Base-by-base conservation (phyloP, 768 basidiomycete species). In the Leccinum rimulosum region DNA sequence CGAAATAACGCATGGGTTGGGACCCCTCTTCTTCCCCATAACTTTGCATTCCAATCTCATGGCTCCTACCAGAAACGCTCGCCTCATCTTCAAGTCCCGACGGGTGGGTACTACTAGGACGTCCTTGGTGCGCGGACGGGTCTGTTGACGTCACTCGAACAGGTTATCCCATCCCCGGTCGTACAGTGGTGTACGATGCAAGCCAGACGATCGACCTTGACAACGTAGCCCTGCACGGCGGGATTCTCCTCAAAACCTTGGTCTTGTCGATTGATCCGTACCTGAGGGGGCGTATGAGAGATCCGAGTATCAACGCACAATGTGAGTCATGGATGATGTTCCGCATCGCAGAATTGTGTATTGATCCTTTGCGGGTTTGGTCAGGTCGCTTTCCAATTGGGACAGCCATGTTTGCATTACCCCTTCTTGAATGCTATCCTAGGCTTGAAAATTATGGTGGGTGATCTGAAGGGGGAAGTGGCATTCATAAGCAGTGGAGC, bases 161-260 rank as follows among this genome's bases (percentile, higher is more conserved):
- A 64, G 79, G 70, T 8, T 79, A 71, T 54, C 80, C 80, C 15
- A 27, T 71, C 65, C 71, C 76, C 6, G 80, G 80, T 47, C 75
- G 80, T 59, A 80, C 79, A 6, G 74, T 77, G n/a, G 69, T 79
- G 1, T 78, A 81, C 63, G 82, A 84, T 61, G 68, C 64, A 28
- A 74, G 72, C 0, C 67, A 77, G 54, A 77, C 71, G 3, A 83
- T 86, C 66, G 83, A 85, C 63, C 68, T 79, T 31, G 80, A 83
- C 15, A 77, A 65, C 22, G 77, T 74, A 1, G 65, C 75, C 4
- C 66, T 83, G 28, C 66, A 77, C 31, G 80, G 80, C 2, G 81
- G 80, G 1, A 68, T 83, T 60, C 68, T 86, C 7, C 31, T 83
- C 55, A 85, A 84, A 66, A 76, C 77, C 0, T 72, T 86, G 25